Evolutionary conservation across 345 rosid species (phyloP).

Genomic region (Melaleuca alternifolia): DNA sequence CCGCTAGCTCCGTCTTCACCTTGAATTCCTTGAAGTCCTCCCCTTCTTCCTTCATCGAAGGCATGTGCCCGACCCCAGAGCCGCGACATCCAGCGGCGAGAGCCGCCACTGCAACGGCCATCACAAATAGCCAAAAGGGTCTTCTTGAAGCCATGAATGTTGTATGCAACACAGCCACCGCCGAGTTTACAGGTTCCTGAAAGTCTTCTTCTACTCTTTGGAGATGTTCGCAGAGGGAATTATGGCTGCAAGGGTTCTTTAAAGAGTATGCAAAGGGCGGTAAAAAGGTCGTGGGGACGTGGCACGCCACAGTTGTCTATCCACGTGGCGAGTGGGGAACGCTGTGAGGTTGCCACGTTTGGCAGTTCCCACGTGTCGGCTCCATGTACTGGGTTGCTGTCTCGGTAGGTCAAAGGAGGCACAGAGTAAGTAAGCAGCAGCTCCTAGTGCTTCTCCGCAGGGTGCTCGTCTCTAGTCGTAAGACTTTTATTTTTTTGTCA

Average conservation of each 20-base stretch:
- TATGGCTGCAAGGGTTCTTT: neutral
- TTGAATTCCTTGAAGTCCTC: neutral
- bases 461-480: neutral
- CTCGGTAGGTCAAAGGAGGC: neutral
- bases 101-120: neutral
- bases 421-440: neutral
- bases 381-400: neutral
- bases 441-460: neutral
- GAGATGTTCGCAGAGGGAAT: neutral
- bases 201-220: neutral
- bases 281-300: neutral
- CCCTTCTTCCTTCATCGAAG: conserved; percentile 1
- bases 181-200: neutral
- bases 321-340: neutral
- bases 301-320: neutral
- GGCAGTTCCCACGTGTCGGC: neutral
- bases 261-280: neutral
- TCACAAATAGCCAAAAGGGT: neutral
- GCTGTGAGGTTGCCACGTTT: neutral
- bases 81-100: neutral
- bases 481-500: neutral
- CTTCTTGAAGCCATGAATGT: conserved; percentile 7
- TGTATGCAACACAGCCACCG: neutral
- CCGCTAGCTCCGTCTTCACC: neutral
- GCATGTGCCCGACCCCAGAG: conserved; percentile 11